Evolutionary conservation across 768 basidiomycete species (phyloP).

Genomic region (Galerina marginata): DNA sequence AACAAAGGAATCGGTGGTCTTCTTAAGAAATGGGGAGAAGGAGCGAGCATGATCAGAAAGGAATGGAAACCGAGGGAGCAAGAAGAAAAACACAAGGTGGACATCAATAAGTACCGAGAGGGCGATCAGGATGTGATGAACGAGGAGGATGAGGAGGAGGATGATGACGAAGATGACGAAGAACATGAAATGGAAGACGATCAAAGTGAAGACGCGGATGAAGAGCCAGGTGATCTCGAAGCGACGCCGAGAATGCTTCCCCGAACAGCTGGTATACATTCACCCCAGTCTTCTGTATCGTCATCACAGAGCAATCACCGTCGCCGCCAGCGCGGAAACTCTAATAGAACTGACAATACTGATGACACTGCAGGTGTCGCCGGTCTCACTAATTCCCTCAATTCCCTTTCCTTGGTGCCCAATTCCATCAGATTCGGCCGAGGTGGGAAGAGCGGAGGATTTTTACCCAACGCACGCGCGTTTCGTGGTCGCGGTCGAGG

Average conservation of each 20-base stretch:
- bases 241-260: conserved; percentile 33
- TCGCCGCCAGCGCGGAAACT: conserved; percentile 10
- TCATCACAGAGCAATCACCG: conserved; percentile 10
- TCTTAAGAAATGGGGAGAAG: conserved; percentile 81
- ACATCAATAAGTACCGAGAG: conserved; percentile 25
- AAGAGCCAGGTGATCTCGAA: conserved; percentile 27
- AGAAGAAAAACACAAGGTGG: conserved; percentile 3
- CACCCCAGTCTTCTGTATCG: conserved; percentile 24
- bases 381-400: conserved; percentile 51
- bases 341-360: conserved; percentile 4
- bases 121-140: conserved; percentile 29
- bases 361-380: conserved; percentile 43
- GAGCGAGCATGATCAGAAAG: conserved; percentile 77
- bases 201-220: conserved; percentile 27
- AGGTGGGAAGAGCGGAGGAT: conserved; percentile 63
- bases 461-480: conserved; percentile 40
- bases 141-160: conserved; percentile 25
- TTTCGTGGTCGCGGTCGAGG: conserved; percentile 22
- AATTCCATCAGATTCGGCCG: conserved; percentile 75
- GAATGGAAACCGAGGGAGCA: conserved; percentile 62
- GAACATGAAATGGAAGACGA: conserved; percentile 24
- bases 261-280: conserved; percentile 20
- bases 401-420: conserved; percentile 64
- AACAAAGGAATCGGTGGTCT: conserved; percentile 89
- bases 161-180: conserved; percentile 24